These are phyloP conservation scores for Lithospermum erythrorhizon DNA, from an alignment of 257 asterid genomes.

Conservation along the genomic window DNA sequence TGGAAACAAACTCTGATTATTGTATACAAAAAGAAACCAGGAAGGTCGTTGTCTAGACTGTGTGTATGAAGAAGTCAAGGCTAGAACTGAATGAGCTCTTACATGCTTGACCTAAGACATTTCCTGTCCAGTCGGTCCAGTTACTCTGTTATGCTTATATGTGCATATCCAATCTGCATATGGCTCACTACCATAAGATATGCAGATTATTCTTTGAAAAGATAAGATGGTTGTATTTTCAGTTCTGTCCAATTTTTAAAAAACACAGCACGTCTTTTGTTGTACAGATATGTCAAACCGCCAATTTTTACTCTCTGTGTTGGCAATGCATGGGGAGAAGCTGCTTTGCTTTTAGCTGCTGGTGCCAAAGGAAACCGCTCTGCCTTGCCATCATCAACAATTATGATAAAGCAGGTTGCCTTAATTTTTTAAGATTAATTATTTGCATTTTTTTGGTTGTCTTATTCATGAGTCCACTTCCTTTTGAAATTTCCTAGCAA, in stretches of 20 bases:
- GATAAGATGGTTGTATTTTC: background rate
- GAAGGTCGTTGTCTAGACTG: background rate
- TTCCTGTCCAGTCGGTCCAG: background rate
- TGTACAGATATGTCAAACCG: conserved; percentile 66
- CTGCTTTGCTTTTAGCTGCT: conserved; percentile 91
- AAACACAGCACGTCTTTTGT: background rate
- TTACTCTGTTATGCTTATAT: no score
- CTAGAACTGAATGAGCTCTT: no score
- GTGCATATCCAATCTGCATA: background rate
- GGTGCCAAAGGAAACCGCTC: conserved; percentile 94
- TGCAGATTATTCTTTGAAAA: no score
- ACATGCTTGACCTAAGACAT: background rate
- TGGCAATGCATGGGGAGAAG: conserved; percentile 99
- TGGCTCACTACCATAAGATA: no score
- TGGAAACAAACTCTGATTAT: background rate
- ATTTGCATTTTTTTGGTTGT: background rate
- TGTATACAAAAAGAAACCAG: background rate
- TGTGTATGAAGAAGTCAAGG: no score
- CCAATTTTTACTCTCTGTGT: conserved; percentile 88
- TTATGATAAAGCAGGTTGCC: conserved; percentile 87
- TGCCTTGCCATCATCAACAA: conserved; percentile 88
- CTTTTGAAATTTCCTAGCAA: no score
- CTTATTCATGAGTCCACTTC: background rate
- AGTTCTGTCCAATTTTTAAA: conserved; percentile 1
- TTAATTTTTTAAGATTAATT: conserved; percentile 1